Base-by-base conservation (phyloP, 2,329 filamentous ascomycete genomes). In the Emergomyces africanus region DNA sequence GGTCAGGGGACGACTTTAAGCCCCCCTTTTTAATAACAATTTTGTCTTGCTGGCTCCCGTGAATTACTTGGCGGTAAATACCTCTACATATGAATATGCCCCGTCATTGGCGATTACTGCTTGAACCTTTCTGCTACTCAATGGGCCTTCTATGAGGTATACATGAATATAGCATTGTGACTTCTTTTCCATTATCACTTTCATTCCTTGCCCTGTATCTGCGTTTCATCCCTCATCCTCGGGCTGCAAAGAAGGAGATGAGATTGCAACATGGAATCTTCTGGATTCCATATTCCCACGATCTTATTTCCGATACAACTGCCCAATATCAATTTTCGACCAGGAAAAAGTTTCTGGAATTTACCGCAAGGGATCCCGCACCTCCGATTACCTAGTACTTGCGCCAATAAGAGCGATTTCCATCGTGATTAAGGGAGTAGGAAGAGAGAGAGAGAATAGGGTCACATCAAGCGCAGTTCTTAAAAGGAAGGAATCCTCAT, bases 191-290 rank as follows among this genome's bases (percentile, higher is more conserved):
- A 30, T 50, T 33, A n/a, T 15, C 3, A 9, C 15, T 5, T 28
- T 6, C n/a, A 2, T 54, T 53, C 12, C 20, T n/a, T 54, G 9
- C 5, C 8, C n/a, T 23, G 12, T 37, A 37, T 39, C 33, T 23
- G 50, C 33, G 9, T 37, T 23, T 37, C 51, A 44, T 44, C 10
- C 41, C 33, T 61, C 54, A 12, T 55, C 39, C 49, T 55, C 61
- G 79, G 80, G 78, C 71, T 77, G 57, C 72, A 66, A 80, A 83
- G 81, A 83, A 83, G 78, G 79, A 78, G 76, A 70, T 75, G 71
- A 69, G 71, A 72, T 73, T 71, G 60, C 70, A 63, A 30, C 30
- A 20, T 53, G 15, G 46, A 35, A 15, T 39, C 37, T 12, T 37
- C 10, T 49, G 33, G 57, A 25, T 15, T 25, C 25, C 57, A 28